Evolutionary conservation across 805 yeast species (phyloP).

Genomic region (Candida mattraensis): DNA sequence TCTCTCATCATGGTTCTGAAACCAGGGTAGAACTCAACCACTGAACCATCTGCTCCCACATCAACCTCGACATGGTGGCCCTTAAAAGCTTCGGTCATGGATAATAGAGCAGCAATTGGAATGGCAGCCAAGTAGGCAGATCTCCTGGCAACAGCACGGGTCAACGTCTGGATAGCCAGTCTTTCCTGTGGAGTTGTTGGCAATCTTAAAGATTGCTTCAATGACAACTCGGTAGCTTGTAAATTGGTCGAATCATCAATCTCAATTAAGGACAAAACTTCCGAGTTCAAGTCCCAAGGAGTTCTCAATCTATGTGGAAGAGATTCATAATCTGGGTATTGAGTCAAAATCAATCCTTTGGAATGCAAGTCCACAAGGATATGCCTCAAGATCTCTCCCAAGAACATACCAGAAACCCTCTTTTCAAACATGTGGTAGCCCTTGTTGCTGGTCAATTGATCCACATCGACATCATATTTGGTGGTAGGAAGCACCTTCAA

Average conservation of each 20-base stretch:
- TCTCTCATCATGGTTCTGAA: slow-evolving; percentile 78
- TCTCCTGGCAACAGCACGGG: slow-evolving; percentile 79
- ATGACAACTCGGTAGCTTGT: slow-evolving; percentile 64
- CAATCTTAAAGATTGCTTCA: slow-evolving; percentile 64
- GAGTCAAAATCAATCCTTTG: slow-evolving; percentile 56
- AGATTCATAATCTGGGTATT: slow-evolving; percentile 42
- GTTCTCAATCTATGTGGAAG: slow-evolving; percentile 66
- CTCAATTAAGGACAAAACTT: slow-evolving; percentile 82
- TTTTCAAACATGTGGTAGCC: slow-evolving; percentile 93
- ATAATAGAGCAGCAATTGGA: slow-evolving; percentile 80
- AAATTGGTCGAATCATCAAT: slow-evolving; percentile 78
- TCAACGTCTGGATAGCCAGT: slow-evolving; percentile 64
- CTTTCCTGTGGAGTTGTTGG: slow-evolving; percentile 76
- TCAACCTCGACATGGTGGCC: slow-evolving; percentile 73
- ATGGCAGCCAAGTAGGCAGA: slow-evolving; percentile 90
- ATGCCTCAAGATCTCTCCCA: slow-evolving; percentile 86
- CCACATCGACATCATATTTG: slow-evolving; percentile 71
- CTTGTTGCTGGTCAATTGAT: slow-evolving; percentile 71
- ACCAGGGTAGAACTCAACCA: slow-evolving; percentile 90
- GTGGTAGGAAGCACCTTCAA: slow-evolving; percentile 74
- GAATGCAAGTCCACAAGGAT: slow-evolving; percentile 66
- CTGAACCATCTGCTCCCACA: slow-evolving; percentile 94
- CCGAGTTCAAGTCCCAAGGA: slow-evolving; percentile 78
- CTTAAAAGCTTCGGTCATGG: slow-evolving; percentile 65
- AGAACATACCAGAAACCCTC: slow-evolving; percentile 86